Conservation (phyloP, 805 yeast species). For the Lipomyces kockii region DNA sequence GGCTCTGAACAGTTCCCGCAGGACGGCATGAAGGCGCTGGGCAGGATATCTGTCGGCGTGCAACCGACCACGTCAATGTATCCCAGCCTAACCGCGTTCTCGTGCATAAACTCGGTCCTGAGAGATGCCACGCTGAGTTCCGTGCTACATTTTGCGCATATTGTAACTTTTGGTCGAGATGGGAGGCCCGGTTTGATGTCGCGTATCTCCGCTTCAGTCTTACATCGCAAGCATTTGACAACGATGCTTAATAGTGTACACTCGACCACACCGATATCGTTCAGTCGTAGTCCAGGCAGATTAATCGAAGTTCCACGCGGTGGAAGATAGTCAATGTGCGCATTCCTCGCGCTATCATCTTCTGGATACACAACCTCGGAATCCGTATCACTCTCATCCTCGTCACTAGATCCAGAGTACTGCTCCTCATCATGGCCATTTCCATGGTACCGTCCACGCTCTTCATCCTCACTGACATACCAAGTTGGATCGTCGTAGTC, state of each 20-base stretch:
- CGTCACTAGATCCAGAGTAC: slow-evolving; percentile 41
- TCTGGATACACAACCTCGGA: slow-evolving; percentile 9
- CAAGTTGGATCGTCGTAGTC: slow-evolving; percentile 7
- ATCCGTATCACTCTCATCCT: slow-evolving; percentile 42
- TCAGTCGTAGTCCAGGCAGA: slow-evolving; percentile 43
- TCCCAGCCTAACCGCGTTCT: slow-evolving; percentile 40
- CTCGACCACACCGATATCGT: slow-evolving; percentile 46
- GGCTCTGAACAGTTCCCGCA: slow-evolving; percentile 46
- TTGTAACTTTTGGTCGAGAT: slow-evolving; percentile 41
- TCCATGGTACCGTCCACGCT: slow-evolving; percentile 14
- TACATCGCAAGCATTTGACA: slow-evolving; percentile 48
- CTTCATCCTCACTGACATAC: slow-evolving; percentile 24
- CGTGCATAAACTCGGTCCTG: slow-evolving; percentile 46
- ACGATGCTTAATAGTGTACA: slow-evolving; percentile 44
- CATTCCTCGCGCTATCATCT: background rate
- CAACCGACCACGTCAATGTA: slow-evolving; percentile 50
- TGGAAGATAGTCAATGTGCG: background rate
- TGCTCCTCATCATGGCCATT: slow-evolving; percentile 34
- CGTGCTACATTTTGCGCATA: slow-evolving; percentile 47
- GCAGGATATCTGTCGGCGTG: slow-evolving; percentile 45
- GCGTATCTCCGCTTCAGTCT: slow-evolving; percentile 44
- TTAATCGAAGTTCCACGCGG: slow-evolving; percentile 45
- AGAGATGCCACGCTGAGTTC: slow-evolving; percentile 46
- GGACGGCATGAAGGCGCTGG: slow-evolving; percentile 46
- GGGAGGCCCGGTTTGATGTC: slow-evolving; percentile 44